Base-by-base conservation (phyloP, 140 eudicot genomes). In the Ambrosia hybrid region DNA sequence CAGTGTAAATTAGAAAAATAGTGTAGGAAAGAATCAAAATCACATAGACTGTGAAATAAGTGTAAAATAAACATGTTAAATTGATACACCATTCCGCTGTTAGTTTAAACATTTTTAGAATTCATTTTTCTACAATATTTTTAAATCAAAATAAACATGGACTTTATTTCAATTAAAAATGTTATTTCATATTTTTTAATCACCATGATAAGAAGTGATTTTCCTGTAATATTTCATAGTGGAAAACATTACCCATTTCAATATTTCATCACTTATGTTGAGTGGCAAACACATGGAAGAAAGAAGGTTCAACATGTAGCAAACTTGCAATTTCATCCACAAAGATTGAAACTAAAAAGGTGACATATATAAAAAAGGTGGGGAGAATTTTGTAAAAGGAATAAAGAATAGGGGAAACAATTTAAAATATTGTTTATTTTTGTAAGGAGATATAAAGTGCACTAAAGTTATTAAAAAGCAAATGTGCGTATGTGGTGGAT, bases 261-360 rank as follows among this genome's bases (percentile, higher is more conserved):
- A n/a, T n/a, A n/a, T n/a, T n/a, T 61, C n/a, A 70, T 70, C 43
- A 62, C 15, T 72, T 10, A 60, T 68, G 51, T 62, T 46, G 17
- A 53, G 77, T 64, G 82, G 73, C 78, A 71, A 63, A 57, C 73
- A 78, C 37, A 71, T 78, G 53, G 68, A 71, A 72, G 62, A 64
- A 77, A 71, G 78, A 65, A 78, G 78, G 78, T 78, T 78, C 77
- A 78, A 33, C n/a, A 73, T 71, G 77, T 71, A 77, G 81, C 77
- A 70, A 39, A 65, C 43, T 9, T 78, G 46, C 62, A 64, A 26
- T 78, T 62, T 78, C 77, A 55, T 71, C 82, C 78, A 78, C 82
- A 78, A 17, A 78, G 65, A 48, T 62, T 53, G 10, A 78, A 71
- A 30, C 73, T 57, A 63, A 39, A 71, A 71, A 77, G 71, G 36